Evolutionary conservation across 176 grass and related monocot species (phyloP), one percentile per base, ranked within the genome.

Genomic region (Dactylis glomerata): DNA sequence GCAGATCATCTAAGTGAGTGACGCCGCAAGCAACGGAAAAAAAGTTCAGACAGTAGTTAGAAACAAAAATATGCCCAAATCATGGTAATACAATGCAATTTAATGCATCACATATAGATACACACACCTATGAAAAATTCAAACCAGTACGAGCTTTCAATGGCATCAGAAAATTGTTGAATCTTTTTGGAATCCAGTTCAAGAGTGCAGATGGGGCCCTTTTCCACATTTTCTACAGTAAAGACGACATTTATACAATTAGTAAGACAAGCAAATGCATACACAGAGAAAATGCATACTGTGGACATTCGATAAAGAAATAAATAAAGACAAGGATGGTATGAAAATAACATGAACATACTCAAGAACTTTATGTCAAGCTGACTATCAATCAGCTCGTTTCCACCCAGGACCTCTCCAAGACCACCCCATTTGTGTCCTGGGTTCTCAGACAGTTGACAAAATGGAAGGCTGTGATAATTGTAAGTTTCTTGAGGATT

Each of bases 401-500:
- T 98, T 69, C 96, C 96, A 52, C 96, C 96, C 68, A 98, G 88
- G 81, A 98, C 93, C 81, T 98, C 96, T 76, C 96, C 96, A 85
- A 98, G 96, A 27, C 96, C 96, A 78, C 96, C 91, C 96, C 96
- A 98, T 78, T 94, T 98, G 37, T 98, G 96, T 6, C 83, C 78
- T 52, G 87, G 87, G 75, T 95, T 95, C 57, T 91, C 93, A 56
- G 89, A 92, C 30, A 37, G 85, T 77, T 95, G 89, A 78, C 96
- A 98, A 85, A 98, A 98, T 71, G 96, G 96, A 82, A 98, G 93
- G 89, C 57, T 93, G 81, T 98, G 93, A 84, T 98, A 98, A 59
- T 98, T 98, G 87, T 98, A 98, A 19, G 96, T 98, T 82, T 98
- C 96, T 80, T 98, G 96, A 64, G 96, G 96, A 84, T 98, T 98